Base-by-base conservation (phyloP, 768 basidiomycete genomes). In the Erythrobasidium yunnanense region DNA sequence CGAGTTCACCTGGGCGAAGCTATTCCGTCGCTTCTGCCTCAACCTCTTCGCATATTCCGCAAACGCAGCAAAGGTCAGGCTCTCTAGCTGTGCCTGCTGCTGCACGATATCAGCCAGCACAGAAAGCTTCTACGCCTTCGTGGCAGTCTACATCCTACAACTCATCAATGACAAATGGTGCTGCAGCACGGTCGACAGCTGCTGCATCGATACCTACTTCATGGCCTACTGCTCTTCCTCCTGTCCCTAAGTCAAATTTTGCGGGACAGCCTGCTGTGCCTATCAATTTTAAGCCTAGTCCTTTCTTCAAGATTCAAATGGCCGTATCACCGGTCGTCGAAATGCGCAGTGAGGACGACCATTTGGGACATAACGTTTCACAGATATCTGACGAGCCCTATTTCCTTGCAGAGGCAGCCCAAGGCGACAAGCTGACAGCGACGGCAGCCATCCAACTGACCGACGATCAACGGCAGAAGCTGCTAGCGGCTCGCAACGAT, bases 371-470 rank as follows among this genome's bases (percentile, higher is more conserved):
- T 11, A 20, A 25, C 4, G 33, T 32, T n/a, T 49, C 49, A 20
- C 52, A 68, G 49, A 29, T 55, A 30, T 17, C 27, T 66, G 6
- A 69, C 88, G 88, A 90, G 76, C 42, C 42, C 15, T 15, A 45
- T 20, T 45, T 45, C 32, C 4, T n/a, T 7, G 53, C 88, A 89
- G 0, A 81, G 82, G 17, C 86, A 83, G 68, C 80, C 83, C n/a
- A 83, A 83, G 68, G 89, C 13, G 73, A 92, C 78, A 83, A 88
- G 54, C 83, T 85, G 68, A 82, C 82, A 65, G 83, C 83, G 70
- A 75, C 76, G 6, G 73, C 87, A 32, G 75, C 76, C 23, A 88
- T 91, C 71, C 80, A 80, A n/a, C 79, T 91, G 50, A 86, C 72
- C 47, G 77, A 76, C 56, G 87, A 88, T 58, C 84, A 89, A 66